Evolutionary conservation across 345 rosid genomes (phyloP), one percentile per base, ranked within the genome.

Genomic region (Brassica juncea): DNA sequence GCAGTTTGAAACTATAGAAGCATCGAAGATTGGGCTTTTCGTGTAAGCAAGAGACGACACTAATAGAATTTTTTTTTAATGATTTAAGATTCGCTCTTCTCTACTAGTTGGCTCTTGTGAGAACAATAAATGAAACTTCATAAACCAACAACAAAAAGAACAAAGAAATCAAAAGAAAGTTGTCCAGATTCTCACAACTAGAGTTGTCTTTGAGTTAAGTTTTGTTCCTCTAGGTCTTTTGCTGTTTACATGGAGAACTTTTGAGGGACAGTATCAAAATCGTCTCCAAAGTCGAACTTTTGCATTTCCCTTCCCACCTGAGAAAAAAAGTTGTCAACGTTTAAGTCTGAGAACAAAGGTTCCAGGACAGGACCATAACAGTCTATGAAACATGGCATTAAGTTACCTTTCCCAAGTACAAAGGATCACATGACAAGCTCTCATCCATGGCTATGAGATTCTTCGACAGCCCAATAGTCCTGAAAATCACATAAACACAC

Each of bases 221-320:
- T 73, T 37, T 60, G 44, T 27, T 67, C 55, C 47, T 64, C 25
- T n/a, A 27, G 16, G 32, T 15, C 21, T 6, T n/a, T 6, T 25
- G 12, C 27, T 81, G 77, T 54, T 88, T 83, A 92, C 70, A 88
- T 84, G 70, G 89, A 85, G 81, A 96, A 96, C 85, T 86, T 92
- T 84, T 90, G 94, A 66, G 99, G 98, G 72, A 88, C 95, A n/a
- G 86, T 14, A 78, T 96, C 99, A 25, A 89, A 88, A 82, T 93
- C 99, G 60, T 82, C 85, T 73, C 92, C 98, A 11, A 88, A 93
- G 85, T 96, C 98, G 6, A 84, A 90, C 84, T 91, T 89, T 79
- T 91, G 99, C 57, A 97, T 85, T 78, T 93, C 97, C 82, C 86
- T 88, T 70, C 97, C 98, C 52, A 81, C 97, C 99, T 96, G 82